Conservation (phyloP, 1,284 basidiomycete species). For the Laetiporus sulphureus region DNA sequence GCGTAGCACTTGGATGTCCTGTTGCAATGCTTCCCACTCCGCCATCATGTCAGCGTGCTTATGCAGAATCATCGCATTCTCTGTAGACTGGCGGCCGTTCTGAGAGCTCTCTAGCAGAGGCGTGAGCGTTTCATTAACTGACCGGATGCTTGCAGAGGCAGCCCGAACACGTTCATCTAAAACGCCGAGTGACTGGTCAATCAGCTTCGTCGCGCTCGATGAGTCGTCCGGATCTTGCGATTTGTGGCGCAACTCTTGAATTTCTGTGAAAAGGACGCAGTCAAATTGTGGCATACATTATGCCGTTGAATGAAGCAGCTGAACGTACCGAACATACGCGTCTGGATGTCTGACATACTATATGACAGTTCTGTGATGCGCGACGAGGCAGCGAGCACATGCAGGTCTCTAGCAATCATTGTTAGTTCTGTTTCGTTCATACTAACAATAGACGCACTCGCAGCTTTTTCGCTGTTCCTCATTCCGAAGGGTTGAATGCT, state of each 20-base stretch:
- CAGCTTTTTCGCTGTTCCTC: conserved; percentile 49
- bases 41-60: conserved; percentile 62
- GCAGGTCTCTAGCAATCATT: conserved; percentile 50
- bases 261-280: conserved; percentile 42
- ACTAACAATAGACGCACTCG: conserved; percentile 30
- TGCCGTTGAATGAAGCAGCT: conserved; percentile 5
- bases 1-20: conserved; percentile 75
- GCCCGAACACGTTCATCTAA: conserved; percentile 77
- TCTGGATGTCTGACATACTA: conserved; percentile 78
- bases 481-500: conserved; percentile 34
- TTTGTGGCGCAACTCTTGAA: conserved; percentile 79
- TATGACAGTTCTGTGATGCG: conserved; percentile 80
- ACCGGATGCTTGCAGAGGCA: conserved; percentile 62
- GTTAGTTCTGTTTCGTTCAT: conserved; percentile 1
- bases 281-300: conserved; percentile 3
- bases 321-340: conserved; percentile 73
- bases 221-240: conserved; percentile 58
- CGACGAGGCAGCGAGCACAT: conserved; percentile 69
- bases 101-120: conserved; percentile 43
- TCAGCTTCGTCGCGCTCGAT: conserved; percentile 53
- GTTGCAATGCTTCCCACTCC: conserved; percentile 79
- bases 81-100: conserved; percentile 41
- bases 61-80: conserved; percentile 50
- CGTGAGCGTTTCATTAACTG: conserved; percentile 55
- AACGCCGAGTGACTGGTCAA: conserved; percentile 74